Evolutionary conservation across 768 basidiomycete genomes (phyloP), one percentile per base, ranked within the genome.

Genomic region (Sistotremastrum niveocremeum): DNA sequence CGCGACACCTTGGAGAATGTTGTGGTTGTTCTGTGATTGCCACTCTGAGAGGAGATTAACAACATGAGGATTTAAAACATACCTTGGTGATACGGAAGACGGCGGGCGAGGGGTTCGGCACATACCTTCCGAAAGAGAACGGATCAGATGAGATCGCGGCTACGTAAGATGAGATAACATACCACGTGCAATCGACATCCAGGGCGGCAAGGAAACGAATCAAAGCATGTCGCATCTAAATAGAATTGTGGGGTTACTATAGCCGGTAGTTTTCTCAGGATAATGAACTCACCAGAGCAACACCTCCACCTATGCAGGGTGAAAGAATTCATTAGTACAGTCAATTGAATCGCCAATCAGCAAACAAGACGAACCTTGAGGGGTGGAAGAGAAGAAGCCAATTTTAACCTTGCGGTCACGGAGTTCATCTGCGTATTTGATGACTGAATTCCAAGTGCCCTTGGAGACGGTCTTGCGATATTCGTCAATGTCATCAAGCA

Each of bases 351-450:
- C 20, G 20, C 20, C 20, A 20, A 2, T 20, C 20, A 20, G 20
- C 20, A 20, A 20, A 20, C 20, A 20, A 20, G 20, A 20, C 20
- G 2, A 20, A 20, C 91, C 91, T 67, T 94, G 89, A 7, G 91
- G 91, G 5, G 93, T 97, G 7, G 88, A 90, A 31, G 85, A 89
- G 66, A 94, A 94, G 74, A 94, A 94, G 28, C 81, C 83, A 52
- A 94, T 85, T 63, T 85, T 88, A 59, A 87, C 68, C 51, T 90
- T 83, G 65, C 84, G 87, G 61, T 84, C 79, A 47, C 81, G 79
- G 38, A 95, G 72, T 57, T 90, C 88, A 42, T 84, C 78, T 4
- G 85, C 83, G 40, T 90, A 79, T 56, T 84, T 83, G 59, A 65
- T 70, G 49, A 93, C 84, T 0, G 84, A 73, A 52, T 79, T 81